These are phyloP conservation scores for Talaromyces nanjingensis DNA, from an alignment of 495 filamentous ascomycete genomes.

Conservation along the genomic window DNA sequence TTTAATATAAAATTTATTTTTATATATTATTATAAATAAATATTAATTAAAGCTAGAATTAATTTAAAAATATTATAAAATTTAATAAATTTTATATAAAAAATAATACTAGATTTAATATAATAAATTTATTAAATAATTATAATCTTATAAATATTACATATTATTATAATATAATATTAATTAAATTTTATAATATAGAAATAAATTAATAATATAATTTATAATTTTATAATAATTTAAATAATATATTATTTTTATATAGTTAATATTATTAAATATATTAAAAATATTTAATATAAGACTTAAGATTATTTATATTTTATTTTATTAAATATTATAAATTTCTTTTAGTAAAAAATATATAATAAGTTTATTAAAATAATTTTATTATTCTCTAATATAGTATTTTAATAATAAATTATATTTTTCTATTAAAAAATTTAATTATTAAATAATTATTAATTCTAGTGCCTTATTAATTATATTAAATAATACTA, in stretches of 20 bases:
- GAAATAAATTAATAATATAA: constrained; percentile 6
- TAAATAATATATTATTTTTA: constrained; percentile 8
- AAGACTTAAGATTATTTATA: neutral
- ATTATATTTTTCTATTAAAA: constrained; percentile 9
- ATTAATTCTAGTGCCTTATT: constrained; percentile 1
- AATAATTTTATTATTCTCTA: constrained; percentile 9
- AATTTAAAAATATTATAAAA: neutral
- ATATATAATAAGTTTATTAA: constrained; percentile 7
- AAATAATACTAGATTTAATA: no score
- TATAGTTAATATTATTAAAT: constrained; percentile 6
- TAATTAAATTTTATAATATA: constrained; percentile 5
- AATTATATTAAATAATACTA: constrained; percentile 11
- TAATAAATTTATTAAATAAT: neutral
- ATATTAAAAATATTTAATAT: constrained; percentile 5
- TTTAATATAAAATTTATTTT: no score
- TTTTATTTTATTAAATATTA: constrained; percentile 1
- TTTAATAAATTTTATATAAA: neutral
- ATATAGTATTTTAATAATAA: constrained; percentile 1
- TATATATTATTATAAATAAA: no score
- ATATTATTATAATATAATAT: constrained; percentile 4
- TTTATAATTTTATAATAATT: constrained; percentile 8
- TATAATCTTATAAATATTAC: no score
- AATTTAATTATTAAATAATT: constrained; percentile 8
- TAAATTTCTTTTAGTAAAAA: constrained; percentile 3
- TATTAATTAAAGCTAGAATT: no score